Base-by-base conservation (phyloP, 2,329 filamentous ascomycete species). In the Penicillium sp. region DNA sequence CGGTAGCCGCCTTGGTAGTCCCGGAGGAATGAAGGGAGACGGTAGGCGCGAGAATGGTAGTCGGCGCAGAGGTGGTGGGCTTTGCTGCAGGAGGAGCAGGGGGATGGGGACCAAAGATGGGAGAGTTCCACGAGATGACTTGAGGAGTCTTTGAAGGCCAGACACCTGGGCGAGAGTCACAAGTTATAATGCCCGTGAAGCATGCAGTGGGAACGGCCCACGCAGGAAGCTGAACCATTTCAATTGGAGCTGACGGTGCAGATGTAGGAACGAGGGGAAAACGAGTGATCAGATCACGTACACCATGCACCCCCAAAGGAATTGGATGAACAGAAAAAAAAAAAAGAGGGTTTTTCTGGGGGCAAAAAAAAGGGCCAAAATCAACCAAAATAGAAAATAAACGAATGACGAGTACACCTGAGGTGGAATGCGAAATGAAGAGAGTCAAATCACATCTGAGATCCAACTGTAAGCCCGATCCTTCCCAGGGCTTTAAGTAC, bases 171-270 rank as follows among this genome's bases (percentile, higher is more conserved):
- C 51, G 51, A 42, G 63, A 62, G 46, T 54, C 53, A 55, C 63
- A 66, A 25, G 56, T 64, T 65, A 65, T 62, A 60, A 66, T 48
- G 33, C 60, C 63, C 40, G 59, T 61, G 56, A 56, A 66, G 45
- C 61, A 64, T 26, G 52, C 58, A 26, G 57, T 34, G 46, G 59
- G 49, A 18, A 62, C 37, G 36, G 59, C 50, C 53, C 58, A 62
- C 38, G 45, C 46, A 28, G 53, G 48, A 24, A 54, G 38, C 9
- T 54, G 51, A 45, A 52, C 51, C 60, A 65, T 64, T 50, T 50
- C 42, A 52, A 58, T 51, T 34, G 33, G 39, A 50, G 36, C 57
- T 50, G 53, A 47, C 53, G 48, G 47, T 34, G 34, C 43, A 49
- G 18, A 35, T 25, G 38, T 25, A 26, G 36, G 28, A 40, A 48